Evolutionary conservation across 2,329 filamentous ascomycete genomes (phyloP), one percentile per base, ranked within the genome.

Genomic region (Phialemoniopsis sp.): DNA sequence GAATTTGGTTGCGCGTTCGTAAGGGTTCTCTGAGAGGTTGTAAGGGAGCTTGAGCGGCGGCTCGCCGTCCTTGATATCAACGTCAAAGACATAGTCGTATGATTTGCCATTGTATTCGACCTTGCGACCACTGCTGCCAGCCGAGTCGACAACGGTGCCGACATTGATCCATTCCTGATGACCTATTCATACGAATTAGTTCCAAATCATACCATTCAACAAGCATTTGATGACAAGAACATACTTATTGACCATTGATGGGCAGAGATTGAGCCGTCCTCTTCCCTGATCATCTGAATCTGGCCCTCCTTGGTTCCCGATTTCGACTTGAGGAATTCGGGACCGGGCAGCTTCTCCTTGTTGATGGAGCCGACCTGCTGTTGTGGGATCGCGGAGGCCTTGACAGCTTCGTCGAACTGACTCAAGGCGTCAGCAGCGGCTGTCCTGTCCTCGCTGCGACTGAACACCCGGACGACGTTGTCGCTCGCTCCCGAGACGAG

Each of bases 11-110:
- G 93, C 91, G 3, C 85, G 84, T 51, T 95, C 87, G 59, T 94
- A 97, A 0, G 89, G 88, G 50, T 96, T 96, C 57, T 96, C 85
- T 2, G 86, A 89, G 12, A 91, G 73, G 58, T 97, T 96, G 64
- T 87, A 97, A 0, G 91, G 89, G n/a, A 97, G 73, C 62, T 96
- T 96, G 34, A 97, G 70, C 1, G 91, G 81, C 12, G 91, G 90
- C 55, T 94, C 91, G 38, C 89, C 91, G 54, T 96, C 91, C 58
- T 95, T 88, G 46, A 96, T 94, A 52, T 95, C 90, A 18, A 96
- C 90, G 55, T 96, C 90, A 50, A 97, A 97, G 8, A 98, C 90
- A 54, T 85, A 96, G 57, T 98, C 93, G 59, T 95, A 98, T 45
- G 91, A 87, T 56, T 95, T 80, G 26, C 91, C 91, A 2, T 87